A percentile compares a stretch with the other conserved stretches of the same genome.
Conservation (phyloP, 2,329 filamentous ascomycete species). For the Fusarium transvaalense region DNA sequence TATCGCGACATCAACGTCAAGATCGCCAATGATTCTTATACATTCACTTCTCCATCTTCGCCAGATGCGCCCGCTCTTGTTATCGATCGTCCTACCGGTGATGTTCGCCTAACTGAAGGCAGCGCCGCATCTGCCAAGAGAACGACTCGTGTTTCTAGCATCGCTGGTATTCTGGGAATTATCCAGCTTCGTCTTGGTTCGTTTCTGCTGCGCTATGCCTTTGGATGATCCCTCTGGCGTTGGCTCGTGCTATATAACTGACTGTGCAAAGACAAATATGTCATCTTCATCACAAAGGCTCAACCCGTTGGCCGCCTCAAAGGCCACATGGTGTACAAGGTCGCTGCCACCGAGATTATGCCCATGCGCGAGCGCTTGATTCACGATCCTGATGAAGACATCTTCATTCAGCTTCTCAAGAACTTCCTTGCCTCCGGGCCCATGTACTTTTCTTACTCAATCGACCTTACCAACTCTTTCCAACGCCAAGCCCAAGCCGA, state of each 20-base stretch:
- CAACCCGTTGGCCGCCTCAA: conserved; percentile 90
- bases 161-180: conserved; percentile 93
- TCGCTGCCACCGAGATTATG: conserved; percentile 90
- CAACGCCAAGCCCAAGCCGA: conserved; percentile 89
- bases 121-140: conserved; percentile 81
- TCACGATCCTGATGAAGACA: conserved; percentile 93
- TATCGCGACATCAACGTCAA: conserved; percentile 98
- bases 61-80: conserved; percentile 89
- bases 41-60: conserved; percentile 95
- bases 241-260: conserved; percentile 35
- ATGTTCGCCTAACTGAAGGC: conserved; percentile 86
- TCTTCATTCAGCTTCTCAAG: conserved; percentile 85
- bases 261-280: conserved; percentile 81
- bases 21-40: conserved; percentile 90
- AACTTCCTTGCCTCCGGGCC: conserved; percentile 84
- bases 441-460: conserved; percentile 98
- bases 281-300: conserved; percentile 95
- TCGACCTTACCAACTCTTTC: conserved; percentile 96
- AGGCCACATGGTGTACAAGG: conserved; percentile 96
- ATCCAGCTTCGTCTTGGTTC: conserved; percentile 92
- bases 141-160: conserved; percentile 81
- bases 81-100: conserved; percentile 91
- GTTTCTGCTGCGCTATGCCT: conserved; percentile 43
- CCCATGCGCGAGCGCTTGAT: conserved; percentile 92
- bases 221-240: conserved; percentile 19